A percentile compares a stretch with the other conserved stretches of the same genome.
Conservation (phyloP, 1,284 basidiomycete species). For the Anthracocystis setariae region DNA sequence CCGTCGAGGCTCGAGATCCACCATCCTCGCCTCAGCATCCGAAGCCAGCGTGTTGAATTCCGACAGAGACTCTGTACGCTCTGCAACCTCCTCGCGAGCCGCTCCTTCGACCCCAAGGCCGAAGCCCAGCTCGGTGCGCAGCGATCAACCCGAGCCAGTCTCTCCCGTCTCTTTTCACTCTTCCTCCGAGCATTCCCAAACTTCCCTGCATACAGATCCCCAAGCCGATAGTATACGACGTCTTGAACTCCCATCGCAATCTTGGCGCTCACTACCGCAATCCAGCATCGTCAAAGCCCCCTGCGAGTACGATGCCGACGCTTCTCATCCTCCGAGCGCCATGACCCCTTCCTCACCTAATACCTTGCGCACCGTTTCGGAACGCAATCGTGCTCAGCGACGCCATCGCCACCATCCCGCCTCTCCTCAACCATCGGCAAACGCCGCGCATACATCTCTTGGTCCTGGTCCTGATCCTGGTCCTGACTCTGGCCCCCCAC, state of each 20-base stretch:
- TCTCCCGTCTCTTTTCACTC: constrained; percentile 48
- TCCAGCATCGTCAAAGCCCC: constrained; percentile 1
- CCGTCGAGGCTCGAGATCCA: constrained; percentile 42
- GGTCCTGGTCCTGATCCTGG: neutral
- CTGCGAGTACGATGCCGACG: neutral
- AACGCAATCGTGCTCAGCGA: neutral
- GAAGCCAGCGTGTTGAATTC: constrained; percentile 20
- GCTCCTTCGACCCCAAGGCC: constrained; percentile 26
- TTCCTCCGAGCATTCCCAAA: constrained; percentile 16
- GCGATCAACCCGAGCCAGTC: constrained; percentile 14
- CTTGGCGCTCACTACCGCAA: neutral
- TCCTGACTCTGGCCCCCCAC: too few species aligned
- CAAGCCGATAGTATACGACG: too few species aligned
- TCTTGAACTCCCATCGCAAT: too few species aligned
- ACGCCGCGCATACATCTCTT: constrained; percentile 1
- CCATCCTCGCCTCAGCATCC: constrained; percentile 38
- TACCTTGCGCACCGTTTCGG: constrained; percentile 1
- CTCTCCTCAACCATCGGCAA: neutral
- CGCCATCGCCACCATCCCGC: neutral
- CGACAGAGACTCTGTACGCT: constrained; percentile 37
- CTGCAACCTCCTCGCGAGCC: constrained; percentile 20
- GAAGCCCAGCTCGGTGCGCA: constrained; percentile 12
- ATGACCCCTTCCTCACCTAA: constrained; percentile 1
- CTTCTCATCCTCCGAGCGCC: neutral
- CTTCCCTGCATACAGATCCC: constrained; percentile 23